Evolutionary conservation across 2,329 filamentous ascomycete genomes (phyloP).

Genomic region (Calonectria pteridis): DNA sequence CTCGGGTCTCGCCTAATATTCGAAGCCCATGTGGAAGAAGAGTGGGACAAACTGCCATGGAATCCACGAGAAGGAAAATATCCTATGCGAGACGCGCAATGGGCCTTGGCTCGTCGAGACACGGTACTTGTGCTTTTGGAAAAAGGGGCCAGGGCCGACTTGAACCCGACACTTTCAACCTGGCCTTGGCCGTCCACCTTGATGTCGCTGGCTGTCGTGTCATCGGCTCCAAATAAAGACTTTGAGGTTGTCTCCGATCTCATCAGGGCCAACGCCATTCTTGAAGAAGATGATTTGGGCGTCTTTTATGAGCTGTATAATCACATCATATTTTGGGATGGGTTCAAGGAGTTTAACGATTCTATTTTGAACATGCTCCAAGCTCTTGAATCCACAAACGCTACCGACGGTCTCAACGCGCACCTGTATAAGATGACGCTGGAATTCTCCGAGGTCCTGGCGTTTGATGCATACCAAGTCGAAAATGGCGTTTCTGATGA

Average conservation of each 20-base stretch:
- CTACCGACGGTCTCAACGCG: background rate
- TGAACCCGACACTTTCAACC: background rate
- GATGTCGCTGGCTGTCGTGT: background rate
- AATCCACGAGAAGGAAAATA: slow-evolving; percentile 2
- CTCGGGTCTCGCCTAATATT: background rate
- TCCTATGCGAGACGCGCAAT: background rate
- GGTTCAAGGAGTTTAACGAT: background rate
- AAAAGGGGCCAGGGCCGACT: background rate
- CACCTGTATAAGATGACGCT: background rate
- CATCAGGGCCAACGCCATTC: background rate
- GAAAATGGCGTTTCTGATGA: background rate
- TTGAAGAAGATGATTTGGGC: background rate
- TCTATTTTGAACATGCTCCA: background rate
- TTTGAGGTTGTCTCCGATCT: background rate
- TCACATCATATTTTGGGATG: background rate
- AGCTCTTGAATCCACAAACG: background rate
- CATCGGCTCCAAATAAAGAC: background rate
- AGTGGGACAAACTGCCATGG: background rate
- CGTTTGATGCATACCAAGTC: background rate
- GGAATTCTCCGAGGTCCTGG: background rate
- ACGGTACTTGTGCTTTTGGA: background rate
- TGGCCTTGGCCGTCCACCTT: background rate
- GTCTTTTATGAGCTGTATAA: background rate
- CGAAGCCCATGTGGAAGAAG: background rate
- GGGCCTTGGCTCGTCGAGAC: background rate